These are phyloP conservation scores for Penicillium silybi DNA, from an alignment of 495 filamentous ascomycete species.

Conservation along the genomic window DNA sequence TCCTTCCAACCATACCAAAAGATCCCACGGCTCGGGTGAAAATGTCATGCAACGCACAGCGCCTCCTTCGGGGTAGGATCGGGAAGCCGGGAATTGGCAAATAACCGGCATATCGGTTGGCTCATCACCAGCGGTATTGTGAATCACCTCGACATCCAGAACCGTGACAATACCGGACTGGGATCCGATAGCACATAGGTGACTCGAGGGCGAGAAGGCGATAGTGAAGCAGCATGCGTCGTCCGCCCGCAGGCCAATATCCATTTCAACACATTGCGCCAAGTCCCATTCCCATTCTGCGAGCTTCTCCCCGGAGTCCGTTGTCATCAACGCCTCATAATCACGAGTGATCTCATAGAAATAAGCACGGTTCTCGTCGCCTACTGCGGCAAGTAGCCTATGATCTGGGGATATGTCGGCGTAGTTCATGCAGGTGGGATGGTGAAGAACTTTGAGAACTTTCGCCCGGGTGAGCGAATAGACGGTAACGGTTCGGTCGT, in stretches of 20 bases:
- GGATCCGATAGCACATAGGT: constrained; percentile 65
- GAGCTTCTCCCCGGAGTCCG: constrained; percentile 40
- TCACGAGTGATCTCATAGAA: constrained; percentile 59
- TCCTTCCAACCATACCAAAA: constrained; percentile 91
- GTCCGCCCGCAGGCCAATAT: constrained; percentile 31
- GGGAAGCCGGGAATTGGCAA: constrained; percentile 53
- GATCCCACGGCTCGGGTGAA: constrained; percentile 82
- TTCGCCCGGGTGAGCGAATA: constrained; percentile 64
- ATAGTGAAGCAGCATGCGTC: constrained; percentile 62
- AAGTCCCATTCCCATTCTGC: constrained; percentile 37
- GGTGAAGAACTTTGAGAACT: constrained; percentile 62
- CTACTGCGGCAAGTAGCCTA: constrained; percentile 72
- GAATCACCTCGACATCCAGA: constrained; percentile 55
- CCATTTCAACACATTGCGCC: constrained; percentile 33
- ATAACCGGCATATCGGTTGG: constrained; percentile 36
- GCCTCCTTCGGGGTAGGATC: constrained; percentile 58
- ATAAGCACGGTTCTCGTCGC: constrained; percentile 79
- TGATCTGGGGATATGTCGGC: constrained; percentile 89
- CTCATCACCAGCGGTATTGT: constrained; percentile 29
- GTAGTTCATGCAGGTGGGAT: constrained; percentile 84
- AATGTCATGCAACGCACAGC: constrained; percentile 91
- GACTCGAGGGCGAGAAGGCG: constrained; percentile 66
- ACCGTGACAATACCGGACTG: constrained; percentile 69
- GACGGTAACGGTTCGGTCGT: constrained; percentile 80
- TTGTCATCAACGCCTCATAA: constrained; percentile 36